Conservation (phyloP, 1,284 basidiomycete species). For the Trichosporon inkin region DNA sequence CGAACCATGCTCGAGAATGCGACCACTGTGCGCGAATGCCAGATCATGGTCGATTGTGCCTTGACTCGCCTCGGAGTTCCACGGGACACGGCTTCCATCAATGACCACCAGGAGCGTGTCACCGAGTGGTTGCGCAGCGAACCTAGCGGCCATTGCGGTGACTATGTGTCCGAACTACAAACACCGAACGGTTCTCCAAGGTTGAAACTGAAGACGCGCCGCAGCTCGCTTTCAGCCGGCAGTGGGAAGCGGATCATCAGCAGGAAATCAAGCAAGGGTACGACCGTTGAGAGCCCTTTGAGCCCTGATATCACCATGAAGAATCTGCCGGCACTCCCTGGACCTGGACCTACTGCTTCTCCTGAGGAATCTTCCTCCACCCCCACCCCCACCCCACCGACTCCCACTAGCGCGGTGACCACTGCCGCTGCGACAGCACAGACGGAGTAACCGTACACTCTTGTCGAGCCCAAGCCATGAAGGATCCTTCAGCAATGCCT, state of each 20-base stretch:
- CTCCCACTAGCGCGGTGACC: too few relatives aligned
- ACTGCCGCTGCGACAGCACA: neutral
- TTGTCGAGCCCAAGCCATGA: neutral
- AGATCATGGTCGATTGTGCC: constrained; percentile 74
- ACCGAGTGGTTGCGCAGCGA: constrained; percentile 40
- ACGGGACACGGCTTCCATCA: neutral
- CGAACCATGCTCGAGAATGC: constrained; percentile 66
- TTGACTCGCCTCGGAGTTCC: constrained; percentile 61
- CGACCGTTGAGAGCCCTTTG: constrained; percentile 26
- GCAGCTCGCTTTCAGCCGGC: neutral
- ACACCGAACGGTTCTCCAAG: neutral
- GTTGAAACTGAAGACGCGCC: neutral
- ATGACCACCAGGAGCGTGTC: constrained; percentile 31
- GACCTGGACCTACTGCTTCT: neutral
- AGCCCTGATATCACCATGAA: constrained; percentile 16
- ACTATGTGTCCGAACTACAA: neutral
- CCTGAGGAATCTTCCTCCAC: neutral
- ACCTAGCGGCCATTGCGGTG: neutral
- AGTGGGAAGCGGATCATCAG: neutral
- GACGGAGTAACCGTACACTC: neutral
- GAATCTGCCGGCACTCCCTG: constrained; percentile 18
- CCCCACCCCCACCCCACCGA: neutral
- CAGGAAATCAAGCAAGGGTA: constrained; percentile 3
- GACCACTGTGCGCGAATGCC: constrained; percentile 73
- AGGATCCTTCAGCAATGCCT: too few relatives aligned